Evolutionary conservation across 768 basidiomycete species (phyloP).

Genomic region (Russula foetens): DNA sequence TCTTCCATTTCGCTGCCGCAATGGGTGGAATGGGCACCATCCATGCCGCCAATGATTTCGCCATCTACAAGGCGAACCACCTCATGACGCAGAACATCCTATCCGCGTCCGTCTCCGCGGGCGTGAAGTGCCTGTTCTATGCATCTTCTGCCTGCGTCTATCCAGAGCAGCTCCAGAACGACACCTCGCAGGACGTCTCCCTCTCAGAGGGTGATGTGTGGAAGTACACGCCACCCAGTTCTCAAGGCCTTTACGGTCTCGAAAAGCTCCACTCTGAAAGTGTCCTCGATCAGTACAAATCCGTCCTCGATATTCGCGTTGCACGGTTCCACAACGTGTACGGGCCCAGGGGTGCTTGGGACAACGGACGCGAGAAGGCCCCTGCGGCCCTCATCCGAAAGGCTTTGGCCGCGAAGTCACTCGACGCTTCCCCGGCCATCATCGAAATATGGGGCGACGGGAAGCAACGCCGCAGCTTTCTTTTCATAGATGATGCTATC

Average conservation of each 20-base stretch:
- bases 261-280: no score
- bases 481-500: no score
- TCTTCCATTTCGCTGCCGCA: conserved; percentile 32
- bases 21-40: conserved; percentile 65
- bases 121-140: conserved; percentile 40
- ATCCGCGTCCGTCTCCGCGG: conserved; percentile 30
- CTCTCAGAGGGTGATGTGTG: no score
- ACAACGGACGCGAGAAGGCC: conserved; percentile 50
- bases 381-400: conserved; percentile 49
- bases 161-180: conserved; percentile 35
- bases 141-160: conserved; percentile 57
- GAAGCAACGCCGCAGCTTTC: conserved; percentile 39
- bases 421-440: conserved; percentile 1
- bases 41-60: conserved; percentile 40
- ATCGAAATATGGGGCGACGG: conserved; percentile 45
- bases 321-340: conserved; percentile 54
- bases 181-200: conserved; percentile 2
- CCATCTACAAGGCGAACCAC: conserved; percentile 43
- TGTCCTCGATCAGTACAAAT: no score
- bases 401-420: conserved; percentile 31
- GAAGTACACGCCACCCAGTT: no score
- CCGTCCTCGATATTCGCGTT: conserved; percentile 21
- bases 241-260: no score
- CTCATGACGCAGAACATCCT: conserved; percentile 43
- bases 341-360: conserved; percentile 39